Percentiles rank a stretch among this genome's conserved stretches.
phyloP scores from a whole-genome alignment of 768 basidiomycete genomes.

The Amanita exitialis region DNA sequence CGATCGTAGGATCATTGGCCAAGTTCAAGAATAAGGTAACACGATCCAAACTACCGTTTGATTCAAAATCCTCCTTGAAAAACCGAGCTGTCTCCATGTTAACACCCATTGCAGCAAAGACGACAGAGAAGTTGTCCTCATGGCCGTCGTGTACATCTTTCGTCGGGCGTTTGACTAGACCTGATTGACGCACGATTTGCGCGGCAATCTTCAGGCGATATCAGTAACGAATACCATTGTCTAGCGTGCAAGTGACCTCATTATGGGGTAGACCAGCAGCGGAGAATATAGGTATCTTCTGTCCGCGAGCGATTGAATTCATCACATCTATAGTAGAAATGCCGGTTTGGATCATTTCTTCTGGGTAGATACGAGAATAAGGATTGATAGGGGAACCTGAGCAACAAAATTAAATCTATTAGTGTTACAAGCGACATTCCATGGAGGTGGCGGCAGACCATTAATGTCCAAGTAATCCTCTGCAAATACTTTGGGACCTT shows the following conservation, averaged over 20 bases:
- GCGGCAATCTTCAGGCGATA: constrained; percentile 73
- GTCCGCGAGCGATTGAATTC: constrained; percentile 99
- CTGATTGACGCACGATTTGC: constrained; percentile 99
- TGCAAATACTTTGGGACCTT: constrained; percentile 97
- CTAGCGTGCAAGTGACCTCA: constrained; percentile 45
- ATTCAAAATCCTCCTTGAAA: constrained; percentile 99
- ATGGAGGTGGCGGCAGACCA: constrained; percentile 40
- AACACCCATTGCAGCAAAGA: constrained; percentile 99
- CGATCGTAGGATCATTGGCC: constrained; percentile 98
- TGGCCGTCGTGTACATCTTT: constrained; percentile 98
- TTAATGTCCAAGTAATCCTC: constrained; percentile 99
- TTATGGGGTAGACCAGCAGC: constrained; percentile 98
- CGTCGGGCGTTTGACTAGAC: constrained; percentile 90
- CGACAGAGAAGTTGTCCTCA: constrained; percentile 99
- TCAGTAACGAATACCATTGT: background rate
- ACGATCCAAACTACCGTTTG: constrained; percentile 94
- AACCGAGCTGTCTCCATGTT: constrained; percentile 99
- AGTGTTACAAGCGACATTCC: background rate
- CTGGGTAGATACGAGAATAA: constrained; percentile 97
- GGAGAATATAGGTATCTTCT: constrained; percentile 99
- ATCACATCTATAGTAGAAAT: constrained; percentile 97
- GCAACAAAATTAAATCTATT: constrained; percentile 2
- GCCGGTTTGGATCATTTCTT: constrained; percentile 99
- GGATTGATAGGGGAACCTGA: constrained; percentile 96
- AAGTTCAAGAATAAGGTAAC: constrained; percentile 98